Percentiles rank a stretch among this genome's conserved stretches.
Evolutionary conservation across 2,329 filamentous ascomycete species (phyloP).

Genomic region (Lachnellula cervina): DNA sequence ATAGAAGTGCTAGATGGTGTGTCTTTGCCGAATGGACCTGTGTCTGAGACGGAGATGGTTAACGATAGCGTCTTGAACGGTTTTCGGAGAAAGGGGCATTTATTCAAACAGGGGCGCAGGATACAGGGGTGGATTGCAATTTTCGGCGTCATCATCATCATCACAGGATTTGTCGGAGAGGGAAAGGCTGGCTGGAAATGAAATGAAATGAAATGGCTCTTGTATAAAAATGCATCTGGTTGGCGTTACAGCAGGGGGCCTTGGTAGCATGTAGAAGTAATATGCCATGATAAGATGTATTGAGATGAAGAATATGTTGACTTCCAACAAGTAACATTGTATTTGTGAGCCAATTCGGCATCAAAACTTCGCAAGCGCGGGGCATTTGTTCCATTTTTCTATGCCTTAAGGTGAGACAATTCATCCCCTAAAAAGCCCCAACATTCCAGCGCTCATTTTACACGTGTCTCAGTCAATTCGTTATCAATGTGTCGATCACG

Average conservation of each 20-base stretch:
- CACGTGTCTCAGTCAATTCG: too few relatives aligned
- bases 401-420: too few relatives aligned
- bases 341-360: too few relatives aligned
- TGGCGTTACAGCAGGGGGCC: not conserved
- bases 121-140: not conserved
- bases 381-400: too few relatives aligned
- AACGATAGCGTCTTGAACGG: not conserved
- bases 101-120: not conserved
- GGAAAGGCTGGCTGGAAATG: not conserved
- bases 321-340: too few relatives aligned
- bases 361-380: too few relatives aligned
- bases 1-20: slow-evolving; percentile 81
- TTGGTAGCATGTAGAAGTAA: slow-evolving; percentile 8
- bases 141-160: not conserved
- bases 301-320: not conserved
- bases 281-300: not conserved
- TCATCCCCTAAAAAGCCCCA: too few relatives aligned
- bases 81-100: not conserved
- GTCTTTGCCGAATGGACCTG: slow-evolving; percentile 80
- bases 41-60: slow-evolving; percentile 20
- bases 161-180: not conserved
- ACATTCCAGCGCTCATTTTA: too few relatives aligned
- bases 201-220: not conserved
- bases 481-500: not conserved
- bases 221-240: slow-evolving; percentile 7